phyloP scores from a whole-genome alignment of 2,329 filamentous ascomycete species.

The Fusarium coffeatum region DNA sequence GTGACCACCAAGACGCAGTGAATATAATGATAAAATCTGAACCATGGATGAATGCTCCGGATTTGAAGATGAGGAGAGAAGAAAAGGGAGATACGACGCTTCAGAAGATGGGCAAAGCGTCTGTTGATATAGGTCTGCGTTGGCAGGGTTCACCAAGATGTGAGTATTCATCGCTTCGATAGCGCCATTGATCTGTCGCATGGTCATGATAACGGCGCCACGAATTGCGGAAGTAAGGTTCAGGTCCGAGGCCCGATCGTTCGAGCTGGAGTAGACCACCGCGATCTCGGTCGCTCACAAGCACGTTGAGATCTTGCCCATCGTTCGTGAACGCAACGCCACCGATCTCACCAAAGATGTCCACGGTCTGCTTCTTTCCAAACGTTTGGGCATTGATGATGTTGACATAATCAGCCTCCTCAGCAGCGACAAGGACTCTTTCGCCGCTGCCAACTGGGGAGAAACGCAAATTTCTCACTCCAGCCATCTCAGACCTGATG shows the following conservation, averaged over 20 bases:
- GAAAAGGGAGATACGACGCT: neutral
- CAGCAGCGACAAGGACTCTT: conserved; percentile 75
- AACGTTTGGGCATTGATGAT: conserved; percentile 76
- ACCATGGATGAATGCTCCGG: neutral
- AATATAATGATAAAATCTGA: conserved; percentile 11
- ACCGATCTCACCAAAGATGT: conserved; percentile 80
- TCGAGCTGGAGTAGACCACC: conserved; percentile 76
- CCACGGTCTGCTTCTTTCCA: conserved; percentile 73
- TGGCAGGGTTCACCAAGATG: conserved; percentile 26
- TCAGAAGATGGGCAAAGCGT: conserved; percentile 35
- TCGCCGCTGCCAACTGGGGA: conserved; percentile 76
- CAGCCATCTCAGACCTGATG: conserved; percentile 74
- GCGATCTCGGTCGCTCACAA: conserved; percentile 73
- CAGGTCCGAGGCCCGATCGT: conserved; percentile 52
- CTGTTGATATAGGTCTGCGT: conserved; percentile 33
- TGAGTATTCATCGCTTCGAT: conserved; percentile 10
- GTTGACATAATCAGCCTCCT: conserved; percentile 79
- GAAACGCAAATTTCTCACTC: conserved; percentile 76
- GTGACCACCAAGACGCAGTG: conserved; percentile 11
- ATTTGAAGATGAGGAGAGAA: neutral
- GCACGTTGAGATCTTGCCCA: conserved; percentile 74
- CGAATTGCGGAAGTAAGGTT: conserved; percentile 40
- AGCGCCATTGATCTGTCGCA: conserved; percentile 23
- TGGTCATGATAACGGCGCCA: conserved; percentile 27
- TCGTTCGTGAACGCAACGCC: conserved; percentile 75